A percentile compares a stretch with the other conserved stretches of the same genome.
phyloP scores from a whole-genome alignment of 352 stramenopile species.

The Pythium brassicae region DNA sequence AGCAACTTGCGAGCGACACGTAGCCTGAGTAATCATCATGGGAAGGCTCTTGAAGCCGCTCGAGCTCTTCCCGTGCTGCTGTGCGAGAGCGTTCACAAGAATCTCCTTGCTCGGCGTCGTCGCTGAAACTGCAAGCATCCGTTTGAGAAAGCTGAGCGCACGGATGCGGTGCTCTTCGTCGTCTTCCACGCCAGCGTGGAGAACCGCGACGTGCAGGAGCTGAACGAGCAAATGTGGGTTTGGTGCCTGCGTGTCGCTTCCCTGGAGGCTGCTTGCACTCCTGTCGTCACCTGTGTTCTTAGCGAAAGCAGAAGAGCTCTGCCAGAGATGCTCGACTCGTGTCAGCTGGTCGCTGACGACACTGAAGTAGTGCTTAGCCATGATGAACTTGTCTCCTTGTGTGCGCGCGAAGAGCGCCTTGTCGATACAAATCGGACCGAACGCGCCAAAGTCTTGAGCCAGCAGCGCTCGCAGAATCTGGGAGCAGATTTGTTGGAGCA shows the following conservation, averaged over 20 bases:
- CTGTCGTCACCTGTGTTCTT: neutral
- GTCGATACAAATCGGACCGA: constrained; percentile 31
- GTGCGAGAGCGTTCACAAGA: constrained; percentile 21
- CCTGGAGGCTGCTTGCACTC: neutral
- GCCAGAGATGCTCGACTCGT: constrained; percentile 5
- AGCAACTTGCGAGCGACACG: constrained; percentile 27
- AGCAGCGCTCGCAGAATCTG: constrained; percentile 28
- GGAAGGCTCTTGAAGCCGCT: constrained; percentile 4
- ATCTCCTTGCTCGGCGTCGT: constrained; percentile 7
- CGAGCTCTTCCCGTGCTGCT: constrained; percentile 3
- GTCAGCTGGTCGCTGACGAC: constrained; percentile 13
- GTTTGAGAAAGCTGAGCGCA: constrained; percentile 21
- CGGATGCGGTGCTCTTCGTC: constrained; percentile 25
- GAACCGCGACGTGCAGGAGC: constrained; percentile 36
- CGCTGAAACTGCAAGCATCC: constrained; percentile 6
- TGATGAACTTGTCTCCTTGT: constrained; percentile 20
- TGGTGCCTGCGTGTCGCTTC: neutral
- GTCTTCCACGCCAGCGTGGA: constrained; percentile 47
- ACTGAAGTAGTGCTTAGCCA: constrained; percentile 42
- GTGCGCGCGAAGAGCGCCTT: constrained; percentile 32
- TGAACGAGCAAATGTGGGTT: constrained; percentile 27
- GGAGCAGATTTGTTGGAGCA: constrained; percentile 40
- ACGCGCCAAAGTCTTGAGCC: constrained; percentile 20
- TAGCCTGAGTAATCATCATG: constrained; percentile 18
- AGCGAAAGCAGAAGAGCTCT: too few species aligned